These are phyloP conservation scores for Exophiala spinifera DNA, from an alignment of 2,329 filamentous ascomycete species.

Conservation along the genomic window DNA sequence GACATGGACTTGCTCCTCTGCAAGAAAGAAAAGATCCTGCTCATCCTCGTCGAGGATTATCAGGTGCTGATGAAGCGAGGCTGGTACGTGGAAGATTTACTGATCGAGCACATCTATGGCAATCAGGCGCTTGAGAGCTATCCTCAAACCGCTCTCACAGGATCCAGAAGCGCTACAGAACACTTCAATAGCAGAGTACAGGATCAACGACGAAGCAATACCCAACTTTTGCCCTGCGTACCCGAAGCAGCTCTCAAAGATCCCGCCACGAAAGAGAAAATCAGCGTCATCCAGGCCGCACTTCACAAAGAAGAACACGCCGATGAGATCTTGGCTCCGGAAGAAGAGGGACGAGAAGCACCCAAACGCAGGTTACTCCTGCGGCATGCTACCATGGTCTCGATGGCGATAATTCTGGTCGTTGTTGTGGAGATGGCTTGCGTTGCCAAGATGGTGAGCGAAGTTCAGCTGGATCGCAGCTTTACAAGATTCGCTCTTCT, in stretches of 20 bases:
- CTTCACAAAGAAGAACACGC: constrained; percentile 9
- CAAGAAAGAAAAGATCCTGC: neutral
- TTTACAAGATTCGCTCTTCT: constrained; percentile 30
- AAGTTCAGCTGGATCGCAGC: constrained; percentile 41
- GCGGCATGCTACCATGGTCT: constrained; percentile 35
- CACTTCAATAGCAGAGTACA: neutral
- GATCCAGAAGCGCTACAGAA: neutral
- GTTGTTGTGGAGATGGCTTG: constrained; percentile 42
- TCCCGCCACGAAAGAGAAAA: constrained; percentile 1
- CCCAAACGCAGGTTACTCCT: constrained; percentile 30
- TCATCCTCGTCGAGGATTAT: neutral
- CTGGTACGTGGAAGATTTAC: neutral
- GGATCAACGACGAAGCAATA: neutral
- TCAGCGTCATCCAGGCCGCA: constrained; percentile 9
- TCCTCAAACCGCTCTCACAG: neutral
- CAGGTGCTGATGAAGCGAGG: constrained; percentile 1
- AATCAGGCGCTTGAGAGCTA: neutral
- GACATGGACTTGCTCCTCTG: neutral
- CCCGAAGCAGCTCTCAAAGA: constrained; percentile 14
- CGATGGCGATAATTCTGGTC: constrained; percentile 38
- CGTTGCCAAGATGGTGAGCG: constrained; percentile 34
- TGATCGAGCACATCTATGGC: constrained; percentile 2
- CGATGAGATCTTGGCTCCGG: constrained; percentile 10
- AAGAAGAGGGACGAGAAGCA: constrained; percentile 11
- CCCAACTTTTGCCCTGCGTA: constrained; percentile 2